These are phyloP conservation scores for Albizia julibrissin DNA, from an alignment of 306 rosid species.

Conservation along the genomic window DNA sequence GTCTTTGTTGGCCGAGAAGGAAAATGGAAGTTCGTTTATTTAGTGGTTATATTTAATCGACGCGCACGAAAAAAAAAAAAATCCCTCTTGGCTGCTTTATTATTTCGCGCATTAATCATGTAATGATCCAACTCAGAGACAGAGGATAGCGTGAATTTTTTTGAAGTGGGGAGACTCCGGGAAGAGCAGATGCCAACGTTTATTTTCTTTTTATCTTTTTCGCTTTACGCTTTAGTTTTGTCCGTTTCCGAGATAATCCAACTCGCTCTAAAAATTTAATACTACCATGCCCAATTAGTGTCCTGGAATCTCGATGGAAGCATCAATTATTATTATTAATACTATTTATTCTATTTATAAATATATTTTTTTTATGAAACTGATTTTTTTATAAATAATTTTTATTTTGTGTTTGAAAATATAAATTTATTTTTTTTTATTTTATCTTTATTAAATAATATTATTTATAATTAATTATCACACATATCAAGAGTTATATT, in stretches of 20 bases:
- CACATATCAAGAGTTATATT: too few species aligned
- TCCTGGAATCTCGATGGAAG: background rate
- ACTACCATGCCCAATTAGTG: too few species aligned
- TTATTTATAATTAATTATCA: too few species aligned
- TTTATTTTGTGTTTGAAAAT: too few species aligned
- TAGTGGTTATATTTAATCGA: background rate
- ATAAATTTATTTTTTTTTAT: too few species aligned
- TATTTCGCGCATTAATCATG: background rate
- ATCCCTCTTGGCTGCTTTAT: background rate
- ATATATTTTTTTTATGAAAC: too few species aligned
- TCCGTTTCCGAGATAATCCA: background rate
- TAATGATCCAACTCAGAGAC: background rate
- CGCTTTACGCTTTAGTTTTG: conserved; percentile 9
- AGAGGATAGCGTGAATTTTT: background rate
- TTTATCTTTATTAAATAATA: too few species aligned
- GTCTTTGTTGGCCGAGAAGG: background rate
- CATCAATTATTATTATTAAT: too few species aligned
- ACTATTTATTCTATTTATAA: too few species aligned
- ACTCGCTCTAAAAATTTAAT: background rate
- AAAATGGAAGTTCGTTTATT: background rate
- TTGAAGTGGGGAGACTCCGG: conserved; percentile 11
- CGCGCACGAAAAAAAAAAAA: background rate
- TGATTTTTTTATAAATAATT: too few species aligned
- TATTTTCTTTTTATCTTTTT: conserved; percentile 2
- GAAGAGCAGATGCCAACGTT: conserved; percentile 29